Percentiles rank a stretch among this genome's conserved stretches.
Evolutionary conservation across 2,329 filamentous ascomycete species (phyloP).

Genomic region (Aspergillus sergii): DNA sequence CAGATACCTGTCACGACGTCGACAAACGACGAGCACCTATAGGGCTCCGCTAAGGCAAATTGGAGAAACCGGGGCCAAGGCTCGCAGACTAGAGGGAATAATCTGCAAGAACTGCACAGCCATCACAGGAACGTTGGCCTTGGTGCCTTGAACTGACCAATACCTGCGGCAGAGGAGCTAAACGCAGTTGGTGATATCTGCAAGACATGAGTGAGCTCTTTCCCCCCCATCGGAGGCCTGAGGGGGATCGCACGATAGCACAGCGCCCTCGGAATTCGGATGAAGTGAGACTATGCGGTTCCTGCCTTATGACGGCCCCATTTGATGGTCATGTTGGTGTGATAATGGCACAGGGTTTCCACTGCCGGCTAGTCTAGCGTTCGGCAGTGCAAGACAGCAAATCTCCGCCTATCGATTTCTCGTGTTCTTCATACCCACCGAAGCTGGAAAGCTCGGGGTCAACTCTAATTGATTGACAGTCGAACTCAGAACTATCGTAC

Average conservation of each 20-base stretch:
- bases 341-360: constrained; percentile 13
- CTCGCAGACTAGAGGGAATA: constrained; percentile 15
- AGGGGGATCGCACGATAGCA: constrained; percentile 1
- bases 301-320: constrained; percentile 9
- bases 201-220: constrained; percentile 7
- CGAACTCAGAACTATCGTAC: constrained; percentile 11
- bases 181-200: constrained; percentile 35
- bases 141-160: constrained; percentile 19
- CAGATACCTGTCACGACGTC: constrained; percentile 17
- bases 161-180: constrained; percentile 18
- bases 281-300: background rate
- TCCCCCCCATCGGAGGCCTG: background rate
- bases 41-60: constrained; percentile 16
- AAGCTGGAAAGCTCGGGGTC: constrained; percentile 6
- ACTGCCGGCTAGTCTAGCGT: constrained; percentile 12
- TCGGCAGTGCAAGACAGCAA: constrained; percentile 15
- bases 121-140: constrained; percentile 22
- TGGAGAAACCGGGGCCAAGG: constrained; percentile 6
- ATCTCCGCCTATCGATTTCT: constrained; percentile 24
- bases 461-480: constrained; percentile 9
- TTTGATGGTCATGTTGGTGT: constrained; percentile 11
- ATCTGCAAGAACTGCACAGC: constrained; percentile 26
- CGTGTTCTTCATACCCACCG: constrained; percentile 8
- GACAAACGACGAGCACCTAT: constrained; percentile 12
- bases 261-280: background rate